Percentiles rank a stretch among this genome's conserved stretches.
Conservation (phyloP, 2,329 filamentous ascomycete genomes). For the Biscogniauxia sp. region DNA sequence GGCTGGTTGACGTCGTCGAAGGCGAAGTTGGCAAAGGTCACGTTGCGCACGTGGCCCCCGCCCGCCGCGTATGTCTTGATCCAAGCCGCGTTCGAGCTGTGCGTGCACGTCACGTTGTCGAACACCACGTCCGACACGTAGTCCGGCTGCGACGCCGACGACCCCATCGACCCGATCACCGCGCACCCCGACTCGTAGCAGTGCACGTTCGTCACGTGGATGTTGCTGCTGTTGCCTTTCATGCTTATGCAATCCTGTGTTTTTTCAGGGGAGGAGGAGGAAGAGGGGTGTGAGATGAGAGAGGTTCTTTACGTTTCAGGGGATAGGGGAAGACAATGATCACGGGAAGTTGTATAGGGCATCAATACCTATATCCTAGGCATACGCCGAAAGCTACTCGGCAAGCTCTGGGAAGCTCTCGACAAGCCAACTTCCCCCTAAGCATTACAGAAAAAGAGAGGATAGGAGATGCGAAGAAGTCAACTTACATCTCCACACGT, state of each 20-base stretch:
- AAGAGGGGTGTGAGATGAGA: not conserved
- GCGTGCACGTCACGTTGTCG: constrained; percentile 37
- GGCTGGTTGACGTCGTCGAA: constrained; percentile 46
- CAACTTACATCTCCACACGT: constrained; percentile 37
- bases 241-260: constrained; percentile 39
- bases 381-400: no score
- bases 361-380: no score
- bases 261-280: not conserved
- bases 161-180: constrained; percentile 37
- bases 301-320: no score
- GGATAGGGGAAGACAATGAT: not conserved
- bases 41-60: constrained; percentile 42
- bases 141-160: constrained; percentile 33
- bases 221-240: constrained; percentile 41
- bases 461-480: not conserved
- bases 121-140: constrained; percentile 38
- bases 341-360: no score
- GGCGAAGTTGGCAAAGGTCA: constrained; percentile 42
- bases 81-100: constrained; percentile 41
- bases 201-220: constrained; percentile 36
- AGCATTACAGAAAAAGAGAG: not conserved
- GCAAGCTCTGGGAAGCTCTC: no score
- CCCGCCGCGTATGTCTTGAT: constrained; percentile 42
- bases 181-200: constrained; percentile 40
- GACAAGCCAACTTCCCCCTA: not conserved